Conservation (phyloP, 345 rosid species). For the Linum lewisii region DNA sequence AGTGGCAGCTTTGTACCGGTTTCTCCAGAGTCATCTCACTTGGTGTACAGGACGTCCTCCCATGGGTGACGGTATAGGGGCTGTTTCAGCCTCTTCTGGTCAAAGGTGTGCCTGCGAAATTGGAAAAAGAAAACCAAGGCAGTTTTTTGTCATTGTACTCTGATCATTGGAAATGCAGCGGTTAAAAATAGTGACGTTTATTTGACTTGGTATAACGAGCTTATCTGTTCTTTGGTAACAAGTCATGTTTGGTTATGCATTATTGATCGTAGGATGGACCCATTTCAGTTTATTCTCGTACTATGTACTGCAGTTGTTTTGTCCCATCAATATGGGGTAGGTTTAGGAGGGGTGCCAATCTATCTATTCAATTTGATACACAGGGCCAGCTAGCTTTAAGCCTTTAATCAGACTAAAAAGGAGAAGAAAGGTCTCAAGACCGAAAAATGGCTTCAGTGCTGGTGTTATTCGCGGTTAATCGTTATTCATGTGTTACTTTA, state of each 20-base stretch:
- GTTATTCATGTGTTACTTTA: too few relatives aligned
- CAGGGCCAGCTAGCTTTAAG: too few relatives aligned
- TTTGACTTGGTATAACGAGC: too few relatives aligned
- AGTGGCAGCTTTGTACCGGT: constrained; percentile 5
- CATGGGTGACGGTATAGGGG: constrained; percentile 94
- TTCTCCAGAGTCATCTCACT: constrained; percentile 27
- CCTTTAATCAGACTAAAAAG: too few relatives aligned
- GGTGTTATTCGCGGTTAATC: too few relatives aligned
- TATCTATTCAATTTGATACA: too few relatives aligned
- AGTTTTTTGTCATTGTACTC: background rate
- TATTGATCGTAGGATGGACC: background rate
- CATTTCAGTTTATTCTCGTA: background rate
- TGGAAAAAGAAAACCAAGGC: background rate
- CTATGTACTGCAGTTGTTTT: background rate
- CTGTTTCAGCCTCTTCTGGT: constrained; percentile 94
- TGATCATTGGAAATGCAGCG: too few relatives aligned
- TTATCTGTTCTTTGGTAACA: too few relatives aligned
- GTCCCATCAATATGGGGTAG: background rate
- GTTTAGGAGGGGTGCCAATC: background rate
- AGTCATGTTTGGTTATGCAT: background rate
- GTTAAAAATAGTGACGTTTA: background rate
- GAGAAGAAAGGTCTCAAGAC: too few relatives aligned
- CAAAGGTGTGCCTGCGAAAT: constrained; percentile 72
- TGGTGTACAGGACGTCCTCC: constrained; percentile 98
- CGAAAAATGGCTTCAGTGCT: too few relatives aligned